A percentile compares a stretch with the other conserved stretches of the same genome.
phyloP scores from a whole-genome alignment of 352 stramenopile genomes.

The Phytophthora sojae region DNA sequence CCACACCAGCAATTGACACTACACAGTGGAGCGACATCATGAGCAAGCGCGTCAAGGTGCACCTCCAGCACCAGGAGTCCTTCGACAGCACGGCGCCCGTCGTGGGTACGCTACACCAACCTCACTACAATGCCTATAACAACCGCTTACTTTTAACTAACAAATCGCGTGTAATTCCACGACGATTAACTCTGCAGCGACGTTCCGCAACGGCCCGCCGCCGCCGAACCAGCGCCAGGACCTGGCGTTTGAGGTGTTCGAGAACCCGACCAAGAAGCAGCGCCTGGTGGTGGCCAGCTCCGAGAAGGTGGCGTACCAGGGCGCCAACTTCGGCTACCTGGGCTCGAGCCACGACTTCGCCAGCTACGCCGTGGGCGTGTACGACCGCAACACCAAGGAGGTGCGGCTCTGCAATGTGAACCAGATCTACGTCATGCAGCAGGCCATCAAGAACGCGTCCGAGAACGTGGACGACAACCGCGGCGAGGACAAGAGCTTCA shows the following conservation, averaged over 20 bases:
- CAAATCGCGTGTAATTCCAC: neutral
- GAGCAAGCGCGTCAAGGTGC: conserved; percentile 67
- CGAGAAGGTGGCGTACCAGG: conserved; percentile 86
- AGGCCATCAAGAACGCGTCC: conserved; percentile 76
- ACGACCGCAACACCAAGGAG: conserved; percentile 76
- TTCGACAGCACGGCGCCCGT: conserved; percentile 68
- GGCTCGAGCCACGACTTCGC: conserved; percentile 72
- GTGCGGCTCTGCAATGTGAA: conserved; percentile 82
- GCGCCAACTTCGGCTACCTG: conserved; percentile 87
- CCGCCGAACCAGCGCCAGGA: conserved; percentile 62
- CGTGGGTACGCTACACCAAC: conserved; percentile 52
- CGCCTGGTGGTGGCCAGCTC: conserved; percentile 78
- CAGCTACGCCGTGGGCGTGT: conserved; percentile 81
- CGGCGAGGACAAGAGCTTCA: conserved; percentile 64
- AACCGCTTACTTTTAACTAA: neutral
- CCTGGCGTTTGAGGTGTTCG: conserved; percentile 82
- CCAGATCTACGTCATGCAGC: conserved; percentile 90
- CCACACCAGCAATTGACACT: conserved; percentile 27
- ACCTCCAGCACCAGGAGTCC: conserved; percentile 64
- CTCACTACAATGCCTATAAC: neutral
- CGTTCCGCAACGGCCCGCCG: conserved; percentile 83
- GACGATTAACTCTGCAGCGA: conserved; percentile 44
- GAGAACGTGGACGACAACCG: conserved; percentile 78
- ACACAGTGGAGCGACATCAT: conserved; percentile 28
- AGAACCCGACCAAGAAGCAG: conserved; percentile 85